Evolutionary conservation across 2,329 filamentous ascomycete species (phyloP).

Genomic region (Alternaria atra): DNA sequence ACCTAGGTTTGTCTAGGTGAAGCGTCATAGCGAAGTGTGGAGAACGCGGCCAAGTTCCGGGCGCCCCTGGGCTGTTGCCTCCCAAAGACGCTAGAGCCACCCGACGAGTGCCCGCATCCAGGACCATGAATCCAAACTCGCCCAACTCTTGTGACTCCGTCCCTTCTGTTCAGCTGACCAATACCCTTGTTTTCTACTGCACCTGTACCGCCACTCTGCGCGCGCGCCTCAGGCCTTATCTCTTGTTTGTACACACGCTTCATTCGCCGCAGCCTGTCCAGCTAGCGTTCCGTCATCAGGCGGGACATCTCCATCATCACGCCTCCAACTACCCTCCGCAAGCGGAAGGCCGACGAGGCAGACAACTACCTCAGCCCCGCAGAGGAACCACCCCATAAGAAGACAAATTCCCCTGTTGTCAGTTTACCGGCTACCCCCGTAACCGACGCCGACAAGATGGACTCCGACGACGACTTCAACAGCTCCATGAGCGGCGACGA

Average conservation of each 20-base stretch:
- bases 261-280: constrained; percentile 37
- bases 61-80: constrained; percentile 7
- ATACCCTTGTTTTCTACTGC: constrained; percentile 10
- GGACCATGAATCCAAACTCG: constrained; percentile 4
- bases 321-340: constrained; percentile 45
- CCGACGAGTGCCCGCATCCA: constrained; percentile 16
- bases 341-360: constrained; percentile 53
- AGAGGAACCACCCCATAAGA: constrained; percentile 45
- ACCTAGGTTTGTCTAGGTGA: neutral
- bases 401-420: constrained; percentile 25
- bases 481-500: constrained; percentile 81
- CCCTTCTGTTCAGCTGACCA: constrained; percentile 11
- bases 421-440: constrained; percentile 46
- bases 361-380: constrained; percentile 36
- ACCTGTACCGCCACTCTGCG: constrained; percentile 10
- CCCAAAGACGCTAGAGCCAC: constrained; percentile 12
- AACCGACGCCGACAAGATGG: constrained; percentile 70
- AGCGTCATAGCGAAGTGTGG: constrained; percentile 8
- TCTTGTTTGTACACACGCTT: constrained; percentile 16
- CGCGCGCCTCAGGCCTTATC: constrained; percentile 16
- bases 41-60: constrained; percentile 11
- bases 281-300: constrained; percentile 53
- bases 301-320: constrained; percentile 50
- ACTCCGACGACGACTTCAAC: constrained; percentile 95
- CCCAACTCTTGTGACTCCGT: constrained; percentile 6